Evolutionary conservation across 192 early-diverging fungal genomes (phyloP), one percentile per base, ranked within the genome.

Genomic region (Coemansia sp.): DNA sequence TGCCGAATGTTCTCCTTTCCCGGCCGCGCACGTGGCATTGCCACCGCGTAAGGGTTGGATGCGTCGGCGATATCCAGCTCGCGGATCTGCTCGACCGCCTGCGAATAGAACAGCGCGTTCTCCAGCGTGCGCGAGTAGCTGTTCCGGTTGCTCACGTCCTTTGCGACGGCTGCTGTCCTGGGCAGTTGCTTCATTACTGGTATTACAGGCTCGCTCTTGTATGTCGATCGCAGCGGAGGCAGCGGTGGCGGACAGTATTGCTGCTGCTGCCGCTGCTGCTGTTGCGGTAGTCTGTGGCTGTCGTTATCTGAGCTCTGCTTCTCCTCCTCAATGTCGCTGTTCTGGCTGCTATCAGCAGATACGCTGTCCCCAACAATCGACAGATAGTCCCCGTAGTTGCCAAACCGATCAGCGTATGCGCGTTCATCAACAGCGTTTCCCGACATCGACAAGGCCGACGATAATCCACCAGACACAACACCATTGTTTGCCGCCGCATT

Each of bases 61-160:
- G 67, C 56, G 23, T 58, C 63, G 6, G 59, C 50, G 4, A 52
- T 63, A 48, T 78, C 75, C 14, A 50, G 53, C 19, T 72, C 66
- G 29, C 66, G 61, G 50, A 79, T 72, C 66, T 79, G 65, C 50
- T 65, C 55, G 5, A 79, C 64, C 2, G 75, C 70, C 41, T 72
- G 69, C 62, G 75, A 79, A 54, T 79, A 79, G 40, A 79, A 79
- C 38, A 79, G 59, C 34, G 75, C 75, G 50, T 72, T 79, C 30
- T 79, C 75, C 41, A 79, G 62, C 61, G 65, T 79, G 59, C 68
- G 75, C 59, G 75, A 79, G 41, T 79, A 79, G 55, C 59, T 72
- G 70, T 59, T 63, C 28, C 52, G 62, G 2, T 47, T 23, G 13
- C 55, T 55, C 41, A 36, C 7, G 37, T 62, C 62, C 20, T 36